Conservation (phyloP, 306 rosid species). For the Astragalus membranaceus region DNA sequence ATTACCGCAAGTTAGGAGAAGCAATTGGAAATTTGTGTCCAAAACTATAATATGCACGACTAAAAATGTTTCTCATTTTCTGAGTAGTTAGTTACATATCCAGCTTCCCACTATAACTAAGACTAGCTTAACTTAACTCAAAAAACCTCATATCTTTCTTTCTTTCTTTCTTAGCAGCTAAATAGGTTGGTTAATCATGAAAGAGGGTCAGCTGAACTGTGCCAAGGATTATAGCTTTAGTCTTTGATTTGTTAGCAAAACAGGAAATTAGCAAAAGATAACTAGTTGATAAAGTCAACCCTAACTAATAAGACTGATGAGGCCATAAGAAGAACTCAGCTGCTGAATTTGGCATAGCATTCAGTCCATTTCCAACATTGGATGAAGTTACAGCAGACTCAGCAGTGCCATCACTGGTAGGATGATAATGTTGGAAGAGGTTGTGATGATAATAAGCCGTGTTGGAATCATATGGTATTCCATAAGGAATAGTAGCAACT, state of each 20-base stretch:
- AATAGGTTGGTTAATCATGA: slow-evolving; percentile 28
- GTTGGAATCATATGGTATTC: slow-evolving; percentile 54
- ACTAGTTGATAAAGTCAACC: slow-evolving; percentile 2
- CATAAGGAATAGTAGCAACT: slow-evolving; percentile 48
- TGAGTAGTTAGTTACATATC: slow-evolving; percentile 43
- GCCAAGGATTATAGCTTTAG: slow-evolving; percentile 26
- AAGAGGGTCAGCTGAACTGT: slow-evolving; percentile 43
- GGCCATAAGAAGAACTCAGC: slow-evolving; percentile 88
- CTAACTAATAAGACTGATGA: slow-evolving; percentile 51
- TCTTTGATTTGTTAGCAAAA: slow-evolving; percentile 39
- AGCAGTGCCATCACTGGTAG: slow-evolving; percentile 24
- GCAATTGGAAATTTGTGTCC: slow-evolving; percentile 16
- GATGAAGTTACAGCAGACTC: slow-evolving; percentile 21
- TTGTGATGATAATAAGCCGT: slow-evolving; percentile 58
- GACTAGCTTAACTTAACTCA: slow-evolving; percentile 24
- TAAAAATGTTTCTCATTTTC: slow-evolving; percentile 28
- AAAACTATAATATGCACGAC: slow-evolving; percentile 19
- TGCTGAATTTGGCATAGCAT: slow-evolving; percentile 36
- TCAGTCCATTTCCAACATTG: slow-evolving; percentile 22
- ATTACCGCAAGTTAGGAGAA: background rate
- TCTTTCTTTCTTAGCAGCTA: slow-evolving; percentile 33
- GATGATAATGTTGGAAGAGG: slow-evolving; percentile 58
- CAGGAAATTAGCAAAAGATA: slow-evolving; percentile 15
- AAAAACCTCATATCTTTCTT: slow-evolving; percentile 47
- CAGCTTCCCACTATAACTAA: slow-evolving; percentile 38